Percentiles rank a stretch among this genome's conserved stretches.
Evolutionary conservation across 2,329 filamentous ascomycete species (phyloP).

Genomic region (Lachnellula hyalina): DNA sequence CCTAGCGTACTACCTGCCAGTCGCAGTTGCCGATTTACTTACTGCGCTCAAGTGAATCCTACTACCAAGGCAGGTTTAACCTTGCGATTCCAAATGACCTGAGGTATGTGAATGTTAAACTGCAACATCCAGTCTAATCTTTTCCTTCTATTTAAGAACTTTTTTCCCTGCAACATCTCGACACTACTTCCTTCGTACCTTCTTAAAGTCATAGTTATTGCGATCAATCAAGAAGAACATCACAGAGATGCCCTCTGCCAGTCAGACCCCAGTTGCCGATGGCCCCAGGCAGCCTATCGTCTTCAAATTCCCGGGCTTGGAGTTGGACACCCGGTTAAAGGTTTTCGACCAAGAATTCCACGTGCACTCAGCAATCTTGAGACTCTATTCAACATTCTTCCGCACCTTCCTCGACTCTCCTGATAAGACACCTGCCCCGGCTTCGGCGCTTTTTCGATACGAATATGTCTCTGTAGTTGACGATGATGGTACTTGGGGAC

Average conservation of each 20-base stretch:
- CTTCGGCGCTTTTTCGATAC: conserved; percentile 6
- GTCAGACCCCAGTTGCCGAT: background rate
- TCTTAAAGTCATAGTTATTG: too few relatives aligned
- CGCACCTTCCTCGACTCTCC: conserved; percentile 10
- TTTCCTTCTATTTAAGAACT: too few relatives aligned
- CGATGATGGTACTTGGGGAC: conserved; percentile 11
- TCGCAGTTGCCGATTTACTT: too few relatives aligned
- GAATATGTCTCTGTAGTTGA: conserved; percentile 16
- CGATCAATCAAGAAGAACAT: background rate
- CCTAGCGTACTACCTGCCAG: too few relatives aligned
- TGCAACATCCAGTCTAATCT: too few relatives aligned
- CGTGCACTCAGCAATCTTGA: conserved; percentile 9
- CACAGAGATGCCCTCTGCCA: background rate
- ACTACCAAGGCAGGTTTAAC: too few relatives aligned
- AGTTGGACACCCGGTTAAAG: conserved; percentile 2
- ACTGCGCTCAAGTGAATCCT: too few relatives aligned
- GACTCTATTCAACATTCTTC: conserved; percentile 9
- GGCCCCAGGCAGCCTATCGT: background rate
- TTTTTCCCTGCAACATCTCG: too few relatives aligned
- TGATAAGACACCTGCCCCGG: conserved; percentile 5
- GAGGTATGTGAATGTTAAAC: too few relatives aligned
- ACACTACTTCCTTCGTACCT: too few relatives aligned
- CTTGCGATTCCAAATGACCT: too few relatives aligned
- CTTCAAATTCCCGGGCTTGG: background rate
- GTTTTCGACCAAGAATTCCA: conserved; percentile 5